Conservation (phyloP, 1,139 yeast genomes). For the Candida neerlandica region DNA sequence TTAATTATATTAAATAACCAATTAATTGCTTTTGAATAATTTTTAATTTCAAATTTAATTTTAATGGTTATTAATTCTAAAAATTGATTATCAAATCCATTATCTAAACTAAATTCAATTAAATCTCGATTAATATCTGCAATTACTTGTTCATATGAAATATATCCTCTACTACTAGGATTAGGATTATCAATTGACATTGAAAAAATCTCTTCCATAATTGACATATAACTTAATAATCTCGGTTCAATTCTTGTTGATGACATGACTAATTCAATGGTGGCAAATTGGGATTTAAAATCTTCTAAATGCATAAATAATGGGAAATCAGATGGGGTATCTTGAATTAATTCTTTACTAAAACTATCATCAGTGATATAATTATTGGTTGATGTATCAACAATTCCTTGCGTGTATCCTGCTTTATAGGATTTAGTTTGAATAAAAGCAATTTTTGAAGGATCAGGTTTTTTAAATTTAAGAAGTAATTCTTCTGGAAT, state of each 20-base stretch:
- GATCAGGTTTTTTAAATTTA: slow-evolving; percentile 71
- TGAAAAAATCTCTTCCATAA: slow-evolving; percentile 66
- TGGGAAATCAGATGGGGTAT: slow-evolving; percentile 57
- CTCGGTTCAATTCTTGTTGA: slow-evolving; percentile 59
- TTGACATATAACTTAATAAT: slow-evolving; percentile 65
- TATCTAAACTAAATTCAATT: slow-evolving; percentile 55
- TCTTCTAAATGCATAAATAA: slow-evolving; percentile 78
- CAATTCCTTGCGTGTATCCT: slow-evolving; percentile 33
- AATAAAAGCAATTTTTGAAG: slow-evolving; percentile 73
- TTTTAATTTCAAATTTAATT: slow-evolving; percentile 61
- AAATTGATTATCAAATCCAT: slow-evolving; percentile 62
- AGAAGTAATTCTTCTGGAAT: slow-evolving; percentile 71
- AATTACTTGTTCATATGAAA: slow-evolving; percentile 76
- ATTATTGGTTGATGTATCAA: slow-evolving; percentile 17
- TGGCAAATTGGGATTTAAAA: slow-evolving; percentile 76
- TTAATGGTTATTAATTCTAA: slow-evolving; percentile 65
- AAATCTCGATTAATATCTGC: slow-evolving; percentile 74
- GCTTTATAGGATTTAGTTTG: slow-evolving; percentile 63
- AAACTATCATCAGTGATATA: slow-evolving; percentile 28
- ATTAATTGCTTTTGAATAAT: slow-evolving; percentile 68
- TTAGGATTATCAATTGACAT: slow-evolving; percentile 75
- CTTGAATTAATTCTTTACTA: slow-evolving; percentile 31
- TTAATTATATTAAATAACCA: slow-evolving; percentile 75
- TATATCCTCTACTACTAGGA: slow-evolving; percentile 32
- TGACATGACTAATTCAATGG: slow-evolving; percentile 67